These are phyloP conservation scores for Hymenoscyphus repandus DNA, from an alignment of 2,329 filamentous ascomycete genomes.

Conservation along the genomic window DNA sequence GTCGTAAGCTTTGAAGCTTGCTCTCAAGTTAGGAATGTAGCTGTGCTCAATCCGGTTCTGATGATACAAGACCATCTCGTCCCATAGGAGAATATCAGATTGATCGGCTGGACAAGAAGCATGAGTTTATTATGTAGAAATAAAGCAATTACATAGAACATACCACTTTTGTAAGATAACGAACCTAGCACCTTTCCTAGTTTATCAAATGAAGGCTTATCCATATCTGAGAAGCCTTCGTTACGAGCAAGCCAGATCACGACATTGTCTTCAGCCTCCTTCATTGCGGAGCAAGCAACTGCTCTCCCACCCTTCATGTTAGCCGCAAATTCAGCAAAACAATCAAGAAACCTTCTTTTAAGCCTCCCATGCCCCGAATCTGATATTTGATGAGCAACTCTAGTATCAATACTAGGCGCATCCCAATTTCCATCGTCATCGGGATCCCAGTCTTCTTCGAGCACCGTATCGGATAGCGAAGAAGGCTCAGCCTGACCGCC, in stretches of 20 bases:
- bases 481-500: conserved; percentile 1
- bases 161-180: no score
- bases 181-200: neutral
- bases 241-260: conserved; percentile 5
- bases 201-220: neutral
- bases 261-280: conserved; percentile 1
- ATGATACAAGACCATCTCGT: neutral
- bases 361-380: neutral
- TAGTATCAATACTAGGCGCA: conserved; percentile 1
- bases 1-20: neutral
- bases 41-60: neutral
- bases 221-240: neutral
- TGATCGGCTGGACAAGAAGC: no score
- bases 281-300: conserved; percentile 7
- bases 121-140: no score
- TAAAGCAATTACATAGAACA: no score
- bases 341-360: conserved; percentile 5
- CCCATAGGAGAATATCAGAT: no score
- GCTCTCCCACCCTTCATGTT: neutral
- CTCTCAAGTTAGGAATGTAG: neutral
- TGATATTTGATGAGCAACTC: neutral
- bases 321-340: conserved; percentile 5
- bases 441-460: neutral
- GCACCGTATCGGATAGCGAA: neutral
- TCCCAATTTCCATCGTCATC: neutral